phyloP scores from a whole-genome alignment of 2,329 filamentous ascomycete genomes.

The Nemania serpens region DNA sequence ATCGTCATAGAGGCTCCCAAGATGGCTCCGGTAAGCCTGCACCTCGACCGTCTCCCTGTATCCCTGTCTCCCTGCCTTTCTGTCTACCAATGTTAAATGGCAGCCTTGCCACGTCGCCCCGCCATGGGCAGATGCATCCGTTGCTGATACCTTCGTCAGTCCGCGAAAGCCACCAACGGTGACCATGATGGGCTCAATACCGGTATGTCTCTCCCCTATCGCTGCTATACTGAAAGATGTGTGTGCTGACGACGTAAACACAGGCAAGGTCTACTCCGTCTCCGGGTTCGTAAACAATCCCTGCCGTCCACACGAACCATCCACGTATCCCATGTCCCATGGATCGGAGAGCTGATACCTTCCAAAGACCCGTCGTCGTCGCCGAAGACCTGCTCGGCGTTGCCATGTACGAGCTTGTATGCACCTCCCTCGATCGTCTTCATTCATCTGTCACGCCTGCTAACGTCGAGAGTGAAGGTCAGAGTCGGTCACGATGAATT shows the following conservation, averaged over 20 bases:
- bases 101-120: constrained; percentile 22
- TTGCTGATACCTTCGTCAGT: constrained; percentile 33
- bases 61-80: too few species aligned
- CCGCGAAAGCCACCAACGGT: constrained; percentile 41
- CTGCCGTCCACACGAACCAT: neutral
- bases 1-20: constrained; percentile 45
- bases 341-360: constrained; percentile 41
- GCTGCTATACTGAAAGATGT: neutral
- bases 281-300: constrained; percentile 57
- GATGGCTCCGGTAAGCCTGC: constrained; percentile 61
- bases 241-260: constrained; percentile 25
- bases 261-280: constrained; percentile 66
- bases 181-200: constrained; percentile 39
- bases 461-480: constrained; percentile 62
- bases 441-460: neutral
- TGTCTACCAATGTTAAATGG: constrained; percentile 5
- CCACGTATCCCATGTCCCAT: neutral
- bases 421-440: constrained; percentile 38
- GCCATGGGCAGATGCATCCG: constrained; percentile 1
- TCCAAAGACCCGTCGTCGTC: constrained; percentile 80
- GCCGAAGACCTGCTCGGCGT: constrained; percentile 98
- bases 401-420: constrained; percentile 98
- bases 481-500: constrained; percentile 90
- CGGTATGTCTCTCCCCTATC: constrained; percentile 33
- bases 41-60: constrained; percentile 19